Base-by-base conservation (phyloP, 2,329 filamentous ascomycete species). In the Cercospora zeae-maydis region DNA sequence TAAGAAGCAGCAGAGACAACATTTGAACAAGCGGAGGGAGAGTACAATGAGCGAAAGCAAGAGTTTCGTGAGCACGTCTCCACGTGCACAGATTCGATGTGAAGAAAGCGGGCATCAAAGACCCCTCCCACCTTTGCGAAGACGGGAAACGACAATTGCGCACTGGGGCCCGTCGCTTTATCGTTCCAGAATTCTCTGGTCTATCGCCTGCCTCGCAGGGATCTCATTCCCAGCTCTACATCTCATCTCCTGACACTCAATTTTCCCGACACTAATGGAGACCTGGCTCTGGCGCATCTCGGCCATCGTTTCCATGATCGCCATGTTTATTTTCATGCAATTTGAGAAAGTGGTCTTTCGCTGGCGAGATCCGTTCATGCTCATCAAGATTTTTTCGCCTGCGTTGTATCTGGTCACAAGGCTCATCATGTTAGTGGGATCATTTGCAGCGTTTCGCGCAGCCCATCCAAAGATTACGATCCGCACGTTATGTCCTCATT, bases 211-310 rank as follows among this genome's bases (percentile, higher is more conserved):
- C 45, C 21, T 51, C 8, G 21, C 45, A 8, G 45, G 45, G 2
- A 51, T 51, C 21, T 51, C 45, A n/a, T 51, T 51, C 19, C 45
- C 45, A 3, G 45, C 45, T 7, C 45, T 51, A 7, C 45, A 51
- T 30, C 45, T 51, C 45, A 51, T 74, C 45, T 74, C 70, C 8
- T 76, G 71, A 72, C 63, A 73, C 55, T 67, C 70, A 5, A 61
- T 59, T 1, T 75, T 75, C 57, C 74, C 73, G 11, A 75, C 73
- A 8, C 34, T 63, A 11, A 51, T 71, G 14, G 45, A 51, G 27
- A 51, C 63, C 8, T 75, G 71, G 71, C 65, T 75, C 1, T 75
- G 74, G 74, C 69, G 73, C 9, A 63, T 49, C 30, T 63, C 71
- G 13, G 69, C 70, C 13, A 65, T 75, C 27, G 63, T 67, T 2